Percentiles rank a stretch among this genome's conserved stretches.
These are phyloP conservation scores for Fraxinus velutina DNA, from an alignment of 305 asterid species.

Conservation along the genomic window DNA sequence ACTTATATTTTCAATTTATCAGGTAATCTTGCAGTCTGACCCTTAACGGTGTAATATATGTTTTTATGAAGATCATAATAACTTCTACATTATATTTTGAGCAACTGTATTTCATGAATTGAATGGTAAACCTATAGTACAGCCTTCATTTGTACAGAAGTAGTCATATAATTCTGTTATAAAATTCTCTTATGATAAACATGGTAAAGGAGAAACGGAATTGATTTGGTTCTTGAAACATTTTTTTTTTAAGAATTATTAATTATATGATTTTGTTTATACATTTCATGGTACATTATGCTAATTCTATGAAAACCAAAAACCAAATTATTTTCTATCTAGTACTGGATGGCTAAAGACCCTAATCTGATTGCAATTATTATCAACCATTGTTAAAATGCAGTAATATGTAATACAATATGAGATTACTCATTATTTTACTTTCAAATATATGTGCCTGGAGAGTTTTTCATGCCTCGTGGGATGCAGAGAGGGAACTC, in stretches of 20 bases:
- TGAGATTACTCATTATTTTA: background rate
- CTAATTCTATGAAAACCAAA: background rate
- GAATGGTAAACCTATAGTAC: background rate
- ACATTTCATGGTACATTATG: background rate
- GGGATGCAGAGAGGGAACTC: background rate
- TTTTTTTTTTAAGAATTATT: background rate
- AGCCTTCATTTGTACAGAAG: background rate
- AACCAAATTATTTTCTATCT: background rate
- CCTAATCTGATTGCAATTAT: background rate
- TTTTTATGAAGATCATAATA: background rate
- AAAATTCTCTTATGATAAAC: background rate
- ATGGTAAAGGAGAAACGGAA: background rate
- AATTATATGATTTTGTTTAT: background rate
- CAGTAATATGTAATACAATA: background rate
- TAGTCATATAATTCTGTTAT: background rate
- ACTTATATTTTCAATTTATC: background rate
- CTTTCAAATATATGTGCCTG: background rate
- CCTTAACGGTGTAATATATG: background rate
- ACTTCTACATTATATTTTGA: background rate
- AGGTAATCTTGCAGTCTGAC: background rate
- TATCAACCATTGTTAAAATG: background rate
- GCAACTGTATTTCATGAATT: background rate
- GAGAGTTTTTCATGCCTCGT: background rate
- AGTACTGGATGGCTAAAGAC: background rate
- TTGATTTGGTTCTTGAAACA: background rate